A percentile compares a stretch with the other conserved stretches of the same genome.
Evolutionary conservation across 768 basidiomycete genomes (phyloP).

Genomic region (Auricularia cornea): DNA sequence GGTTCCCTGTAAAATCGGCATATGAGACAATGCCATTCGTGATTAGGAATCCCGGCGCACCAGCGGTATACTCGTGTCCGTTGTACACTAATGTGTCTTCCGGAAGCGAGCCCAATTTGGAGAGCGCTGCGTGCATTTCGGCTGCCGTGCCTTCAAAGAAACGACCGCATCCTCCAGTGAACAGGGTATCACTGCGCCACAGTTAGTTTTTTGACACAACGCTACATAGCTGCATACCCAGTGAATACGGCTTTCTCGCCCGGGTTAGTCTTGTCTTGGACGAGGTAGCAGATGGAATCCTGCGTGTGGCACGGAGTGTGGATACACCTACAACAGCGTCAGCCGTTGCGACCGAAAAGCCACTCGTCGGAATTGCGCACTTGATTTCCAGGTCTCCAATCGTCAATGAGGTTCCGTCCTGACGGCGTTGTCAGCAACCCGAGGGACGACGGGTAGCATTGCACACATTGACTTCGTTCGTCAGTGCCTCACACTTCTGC

Average conservation of each 20-base stretch:
- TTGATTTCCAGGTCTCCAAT: constrained; percentile 27
- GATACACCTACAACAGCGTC: constrained; percentile 45
- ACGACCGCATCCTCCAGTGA: constrained; percentile 76
- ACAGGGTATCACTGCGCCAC: constrained; percentile 61
- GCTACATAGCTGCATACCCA: constrained; percentile 35
- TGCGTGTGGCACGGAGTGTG: constrained; percentile 93
- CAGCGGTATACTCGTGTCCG: constrained; percentile 85
- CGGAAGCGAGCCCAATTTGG: constrained; percentile 66
- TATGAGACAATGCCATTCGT: background rate
- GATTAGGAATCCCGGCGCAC: background rate
- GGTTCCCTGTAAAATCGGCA: constrained; percentile 32
- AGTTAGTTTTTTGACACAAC: background rate
- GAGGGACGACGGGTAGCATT: constrained; percentile 29
- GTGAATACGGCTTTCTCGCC: constrained; percentile 73
- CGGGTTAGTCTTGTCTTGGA: constrained; percentile 49
- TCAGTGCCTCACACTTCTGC: constrained; percentile 53
- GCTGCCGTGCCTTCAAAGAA: constrained; percentile 84
- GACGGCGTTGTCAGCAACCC: constrained; percentile 11
- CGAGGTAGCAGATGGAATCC: constrained; percentile 90
- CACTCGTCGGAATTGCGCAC: constrained; percentile 8
- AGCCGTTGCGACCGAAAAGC: background rate
- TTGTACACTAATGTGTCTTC: constrained; percentile 73
- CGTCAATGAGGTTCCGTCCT: background rate
- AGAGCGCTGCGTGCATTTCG: constrained; percentile 73
- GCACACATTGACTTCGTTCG: constrained; percentile 75